Evolutionary conservation across 805 yeast genomes (phyloP).

Genomic region (Kregervanrija delftensis): DNA sequence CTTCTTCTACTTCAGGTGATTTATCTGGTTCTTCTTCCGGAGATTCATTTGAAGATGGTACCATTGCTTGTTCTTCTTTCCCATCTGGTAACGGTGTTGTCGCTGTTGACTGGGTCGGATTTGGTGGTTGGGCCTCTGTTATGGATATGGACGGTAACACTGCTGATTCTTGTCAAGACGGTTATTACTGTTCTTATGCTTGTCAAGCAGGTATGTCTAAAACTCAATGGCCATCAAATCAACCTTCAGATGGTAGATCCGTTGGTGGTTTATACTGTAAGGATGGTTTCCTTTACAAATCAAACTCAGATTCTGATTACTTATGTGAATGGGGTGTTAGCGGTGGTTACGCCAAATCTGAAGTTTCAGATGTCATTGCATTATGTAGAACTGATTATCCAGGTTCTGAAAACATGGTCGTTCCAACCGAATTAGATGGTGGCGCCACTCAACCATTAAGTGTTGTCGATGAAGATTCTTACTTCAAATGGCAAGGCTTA

Average conservation of each 20-base stretch:
- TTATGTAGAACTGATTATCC: constrained; percentile 98
- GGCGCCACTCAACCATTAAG: constrained; percentile 64
- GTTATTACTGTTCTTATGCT: constrained; percentile 93
- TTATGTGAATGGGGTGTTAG: constrained; percentile 85
- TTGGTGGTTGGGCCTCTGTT: constrained; percentile 65
- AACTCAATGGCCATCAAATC: constrained; percentile 92
- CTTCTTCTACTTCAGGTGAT: constrained; percentile 45
- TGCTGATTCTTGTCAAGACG: constrained; percentile 69
- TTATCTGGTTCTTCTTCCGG: constrained; percentile 54
- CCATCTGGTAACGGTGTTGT: constrained; percentile 84
- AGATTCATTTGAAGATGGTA: constrained; percentile 66
- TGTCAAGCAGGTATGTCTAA: constrained; percentile 99
- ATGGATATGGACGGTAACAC: constrained; percentile 36
- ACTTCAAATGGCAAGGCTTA: constrained; percentile 78
- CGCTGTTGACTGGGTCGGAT: constrained; percentile 60
- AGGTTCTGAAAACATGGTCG: constrained; percentile 97
- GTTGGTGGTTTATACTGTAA: constrained; percentile 91
- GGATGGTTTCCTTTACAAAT: constrained; percentile 75
- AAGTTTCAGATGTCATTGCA: constrained; percentile 64
- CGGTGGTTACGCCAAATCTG: constrained; percentile 61
- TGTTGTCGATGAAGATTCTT: constrained; percentile 69
- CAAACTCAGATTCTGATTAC: constrained; percentile 58
- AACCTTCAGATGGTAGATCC: constrained; percentile 85
- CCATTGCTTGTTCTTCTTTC: constrained; percentile 56
- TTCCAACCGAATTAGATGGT: constrained; percentile 77